Evolutionary conservation across 192 early-diverging fungal genomes (phyloP).

Genomic region (Backusella liffmaniae): DNA sequence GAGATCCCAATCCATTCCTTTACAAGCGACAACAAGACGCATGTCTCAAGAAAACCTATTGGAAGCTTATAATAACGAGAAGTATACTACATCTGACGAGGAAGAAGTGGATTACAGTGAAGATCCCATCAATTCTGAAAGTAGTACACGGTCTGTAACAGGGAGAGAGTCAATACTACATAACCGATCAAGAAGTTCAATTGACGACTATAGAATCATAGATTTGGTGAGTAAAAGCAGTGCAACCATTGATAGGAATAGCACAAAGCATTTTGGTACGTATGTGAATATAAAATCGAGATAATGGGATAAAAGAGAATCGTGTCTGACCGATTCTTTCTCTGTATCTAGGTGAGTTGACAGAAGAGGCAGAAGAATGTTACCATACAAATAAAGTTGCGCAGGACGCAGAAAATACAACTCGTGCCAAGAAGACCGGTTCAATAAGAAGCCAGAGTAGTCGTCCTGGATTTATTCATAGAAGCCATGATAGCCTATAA

Average conservation of each 20-base stretch:
- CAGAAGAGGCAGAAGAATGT: neutral
- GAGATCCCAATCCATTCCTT: neutral
- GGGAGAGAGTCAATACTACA: neutral
- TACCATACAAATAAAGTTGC: neutral
- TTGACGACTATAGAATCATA: neutral
- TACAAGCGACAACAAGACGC: neutral
- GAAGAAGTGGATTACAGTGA: constrained; percentile 10
- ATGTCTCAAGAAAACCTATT: constrained; percentile 17
- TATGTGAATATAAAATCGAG: neutral
- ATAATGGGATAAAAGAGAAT: neutral
- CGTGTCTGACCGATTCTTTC: neutral
- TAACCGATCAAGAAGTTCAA: neutral
- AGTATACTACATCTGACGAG: constrained; percentile 6
- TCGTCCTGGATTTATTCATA: neutral
- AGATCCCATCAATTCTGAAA: neutral
- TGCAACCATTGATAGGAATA: neutral
- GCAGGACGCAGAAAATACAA: neutral
- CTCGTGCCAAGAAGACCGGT: neutral
- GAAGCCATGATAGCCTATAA: neutral
- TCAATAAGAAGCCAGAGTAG: neutral
- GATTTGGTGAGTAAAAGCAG: neutral
- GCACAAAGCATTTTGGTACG: neutral
- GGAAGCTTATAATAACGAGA: constrained; percentile 13
- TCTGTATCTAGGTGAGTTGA: neutral
- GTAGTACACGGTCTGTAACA: neutral